Evolutionary conservation across 1,139 yeast species (phyloP).

Genomic region (Citeromyces hawaiiensis): DNA sequence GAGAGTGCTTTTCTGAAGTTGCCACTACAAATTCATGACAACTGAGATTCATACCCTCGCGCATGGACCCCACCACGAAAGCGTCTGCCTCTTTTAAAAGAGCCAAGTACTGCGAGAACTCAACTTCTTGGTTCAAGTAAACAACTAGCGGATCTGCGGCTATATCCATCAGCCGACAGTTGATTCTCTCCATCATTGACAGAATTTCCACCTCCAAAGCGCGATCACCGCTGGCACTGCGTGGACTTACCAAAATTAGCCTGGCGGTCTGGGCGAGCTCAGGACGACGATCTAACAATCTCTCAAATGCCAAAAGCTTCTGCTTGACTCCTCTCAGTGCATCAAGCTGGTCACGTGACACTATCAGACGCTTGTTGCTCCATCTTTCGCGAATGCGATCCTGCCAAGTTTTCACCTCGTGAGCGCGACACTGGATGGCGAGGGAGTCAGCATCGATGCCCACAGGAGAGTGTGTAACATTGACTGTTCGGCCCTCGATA

Average conservation of each 20-base stretch:
- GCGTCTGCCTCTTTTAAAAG: constrained; percentile 75
- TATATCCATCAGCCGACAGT: constrained; percentile 58
- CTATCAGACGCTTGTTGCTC: constrained; percentile 57
- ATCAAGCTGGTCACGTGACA: constrained; percentile 83
- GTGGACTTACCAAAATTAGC: constrained; percentile 70
- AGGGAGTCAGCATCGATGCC: constrained; percentile 74
- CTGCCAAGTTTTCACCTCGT: constrained; percentile 59
- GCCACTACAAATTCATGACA: constrained; percentile 90
- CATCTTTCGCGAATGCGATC: constrained; percentile 64
- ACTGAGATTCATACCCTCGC: constrained; percentile 95
- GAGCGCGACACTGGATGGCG: constrained; percentile 27
- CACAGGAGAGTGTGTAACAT: constrained; percentile 62
- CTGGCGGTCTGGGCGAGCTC: constrained; percentile 57
- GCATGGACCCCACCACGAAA: constrained; percentile 78
- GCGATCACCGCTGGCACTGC: constrained; percentile 33
- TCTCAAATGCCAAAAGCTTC: constrained; percentile 77
- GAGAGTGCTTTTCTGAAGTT: constrained; percentile 59
- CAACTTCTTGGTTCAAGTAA: constrained; percentile 76
- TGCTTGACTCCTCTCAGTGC: constrained; percentile 80
- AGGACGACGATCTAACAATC: constrained; percentile 60
- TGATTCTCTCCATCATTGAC: constrained; percentile 74
- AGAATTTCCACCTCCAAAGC: constrained; percentile 61
- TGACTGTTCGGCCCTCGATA: constrained; percentile 52
- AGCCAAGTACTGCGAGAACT: constrained; percentile 81
- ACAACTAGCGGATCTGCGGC: constrained; percentile 76